Evolutionary conservation across 805 yeast genomes (phyloP).

Genomic region (Saccharomycopsis fibuligera): DNA sequence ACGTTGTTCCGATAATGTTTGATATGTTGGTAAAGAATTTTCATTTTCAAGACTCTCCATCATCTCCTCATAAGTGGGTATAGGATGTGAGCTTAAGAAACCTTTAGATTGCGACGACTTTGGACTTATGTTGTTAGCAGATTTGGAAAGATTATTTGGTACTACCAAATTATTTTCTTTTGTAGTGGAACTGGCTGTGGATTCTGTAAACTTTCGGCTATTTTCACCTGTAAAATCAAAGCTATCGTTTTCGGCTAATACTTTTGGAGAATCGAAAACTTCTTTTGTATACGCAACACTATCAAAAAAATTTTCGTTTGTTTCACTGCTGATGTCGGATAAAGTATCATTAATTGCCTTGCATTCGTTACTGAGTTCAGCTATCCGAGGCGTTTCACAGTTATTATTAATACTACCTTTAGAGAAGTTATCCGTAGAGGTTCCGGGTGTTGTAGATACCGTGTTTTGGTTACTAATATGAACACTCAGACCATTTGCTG

Average conservation of each 20-base stretch:
- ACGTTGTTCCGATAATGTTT: neutral
- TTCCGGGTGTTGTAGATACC: slow-evolving; percentile 1
- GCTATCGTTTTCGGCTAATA: too few relatives aligned
- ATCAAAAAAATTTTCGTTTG: neutral
- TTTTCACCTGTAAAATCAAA: too few relatives aligned
- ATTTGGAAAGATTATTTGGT: too few relatives aligned
- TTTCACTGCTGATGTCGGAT: neutral
- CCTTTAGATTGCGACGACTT: too few relatives aligned
- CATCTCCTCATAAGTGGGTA: neutral
- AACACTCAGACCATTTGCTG: neutral
- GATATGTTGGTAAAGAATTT: slow-evolving; percentile 6
- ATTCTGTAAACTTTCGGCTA: too few relatives aligned
- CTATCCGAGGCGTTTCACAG: neutral
- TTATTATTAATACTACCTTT: neutral
- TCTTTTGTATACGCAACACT: too few relatives aligned
- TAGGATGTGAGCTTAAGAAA: too few relatives aligned
- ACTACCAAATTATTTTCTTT: too few relatives aligned
- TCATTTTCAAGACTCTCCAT: neutral
- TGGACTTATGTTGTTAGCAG: too few relatives aligned
- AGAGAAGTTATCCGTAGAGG: slow-evolving; percentile 2
- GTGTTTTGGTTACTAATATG: neutral
- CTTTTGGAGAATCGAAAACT: too few relatives aligned
- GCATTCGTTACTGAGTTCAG: too few relatives aligned
- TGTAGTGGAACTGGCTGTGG: too few relatives aligned
- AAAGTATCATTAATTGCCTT: neutral